Base-by-base conservation (phyloP, 2,329 filamentous ascomycete species). In the Diaporthe aspalathi region DNA sequence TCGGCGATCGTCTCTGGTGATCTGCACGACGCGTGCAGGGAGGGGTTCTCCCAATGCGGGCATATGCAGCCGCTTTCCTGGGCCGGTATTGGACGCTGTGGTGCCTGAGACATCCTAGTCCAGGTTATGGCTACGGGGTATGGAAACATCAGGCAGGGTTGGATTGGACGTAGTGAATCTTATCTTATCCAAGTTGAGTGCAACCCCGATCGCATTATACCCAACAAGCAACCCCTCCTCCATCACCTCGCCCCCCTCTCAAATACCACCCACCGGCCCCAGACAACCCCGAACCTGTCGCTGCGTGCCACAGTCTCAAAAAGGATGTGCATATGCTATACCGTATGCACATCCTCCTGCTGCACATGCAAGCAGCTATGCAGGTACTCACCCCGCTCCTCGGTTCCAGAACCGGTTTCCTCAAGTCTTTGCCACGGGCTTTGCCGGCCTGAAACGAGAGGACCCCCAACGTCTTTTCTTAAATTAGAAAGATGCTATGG, bases 401-500 rank as follows among this genome's bases (percentile, higher is more conserved):
- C 67, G 40, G 22, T 20, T 35, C 27, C 40, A 49, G 24, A 63
- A 63, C 60, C 60, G 63, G 63, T 50, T 60, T 52, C 22, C 38
- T 49, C 32, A 20, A n/a, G 14, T 38, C 12, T 60, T 38, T 60
- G 54, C 43, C 43, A 50, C 50, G 45, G 43, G 32, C 56, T 22
- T 50, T 49, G 20, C 22, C 50, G 53, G 43, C 53, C 53, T 68
- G 67, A 68, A 60, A 68, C 53, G 2, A 22, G 24, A 22, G 16
- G 53, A 52, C 53, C 67, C 67, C 53, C 67, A 60, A 60, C 67
- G n/a, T 27, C 3, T n/a, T 29, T 38, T 68, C 56, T 60, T 68
- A 60, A 60, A 32, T 68, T 60, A 57, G 56, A 50, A 50, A n/a
- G 53, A 57, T 27, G 43, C 29, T 6, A 60, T 57, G 53, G 54